Evolutionary conservation across 2,329 filamentous ascomycete species (phyloP), one percentile per base, ranked within the genome.

Genomic region (Seiridium unicorne): DNA sequence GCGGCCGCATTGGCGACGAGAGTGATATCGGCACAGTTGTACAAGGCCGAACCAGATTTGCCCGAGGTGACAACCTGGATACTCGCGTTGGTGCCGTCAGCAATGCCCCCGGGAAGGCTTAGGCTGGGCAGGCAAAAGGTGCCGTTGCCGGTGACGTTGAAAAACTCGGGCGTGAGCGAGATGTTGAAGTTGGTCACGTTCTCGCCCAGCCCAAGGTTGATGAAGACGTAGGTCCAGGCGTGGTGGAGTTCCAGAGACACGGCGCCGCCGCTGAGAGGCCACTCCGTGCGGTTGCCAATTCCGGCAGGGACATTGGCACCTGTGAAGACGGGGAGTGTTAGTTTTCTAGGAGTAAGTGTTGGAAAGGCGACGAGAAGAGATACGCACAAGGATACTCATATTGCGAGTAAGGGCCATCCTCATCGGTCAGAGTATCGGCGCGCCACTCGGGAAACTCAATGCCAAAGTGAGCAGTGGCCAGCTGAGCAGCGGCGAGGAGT

Each of bases 1-100:
- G 32, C 49, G 11, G 34, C 10, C 2, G 49, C 49, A n/a, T 38
- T n/a, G 11, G 10, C 34, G 18, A 53, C 49, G 76, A 93, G 88
- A 34, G 84, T 87, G 65, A 93, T 84, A 67, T 93, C 90, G 69
- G 89, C 88, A 73, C 90, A 93, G 74, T 88, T 90, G 74, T 92
- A 93, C 38, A 93, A 76, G 13, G 89, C 86, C 44, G 79, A 81
- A 26, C 79, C 82, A 3, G 76, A 77, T 31, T 83, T 78, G 35
- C 85, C 86, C 51, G 86, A 78, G 3, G 86, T 88, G 42, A 92
- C 81, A 56, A 93, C 85, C 76, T 92, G 90, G 59, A 93, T 77
- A 38, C 85, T 89, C 11, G 83, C 89, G 53, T 84, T 79, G 64
- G 83, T 81, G 47, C 89, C 90, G 44, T 90, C 51, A 73, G 54